Percentiles rank a stretch among this genome's conserved stretches.
phyloP scores from a whole-genome alignment of 139 green algal species.

The Chlorella sp. region DNA sequence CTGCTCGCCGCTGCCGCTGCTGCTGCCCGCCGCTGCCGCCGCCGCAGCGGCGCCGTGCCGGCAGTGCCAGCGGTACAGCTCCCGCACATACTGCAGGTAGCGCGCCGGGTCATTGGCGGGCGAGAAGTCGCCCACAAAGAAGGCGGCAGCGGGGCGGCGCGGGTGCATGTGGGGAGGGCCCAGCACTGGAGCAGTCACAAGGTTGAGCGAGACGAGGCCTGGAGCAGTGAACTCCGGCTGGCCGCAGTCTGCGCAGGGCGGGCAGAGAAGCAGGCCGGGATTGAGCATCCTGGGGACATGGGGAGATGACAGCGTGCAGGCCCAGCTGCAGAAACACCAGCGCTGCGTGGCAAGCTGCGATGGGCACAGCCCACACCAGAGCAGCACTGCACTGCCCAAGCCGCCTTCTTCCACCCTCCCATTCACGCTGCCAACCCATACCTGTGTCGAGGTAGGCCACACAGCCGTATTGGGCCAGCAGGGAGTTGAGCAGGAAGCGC shows the following conservation, averaged over 20 bases:
- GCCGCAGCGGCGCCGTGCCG: background rate
- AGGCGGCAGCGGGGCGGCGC: conserved; percentile 34
- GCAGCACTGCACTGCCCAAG: too few relatives aligned
- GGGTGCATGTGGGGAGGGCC: conserved; percentile 75
- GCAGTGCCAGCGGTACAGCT: conserved; percentile 67
- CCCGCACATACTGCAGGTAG: conserved; percentile 64
- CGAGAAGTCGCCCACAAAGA: conserved; percentile 78
- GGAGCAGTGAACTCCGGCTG: conserved; percentile 90
- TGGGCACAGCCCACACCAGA: too few relatives aligned
- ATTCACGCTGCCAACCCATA: too few relatives aligned
- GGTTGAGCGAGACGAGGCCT: conserved; percentile 76
- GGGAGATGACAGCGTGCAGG: too few relatives aligned
- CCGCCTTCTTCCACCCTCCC: too few relatives aligned
- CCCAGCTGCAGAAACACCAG: too few relatives aligned
- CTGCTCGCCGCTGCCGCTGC: too few relatives aligned
- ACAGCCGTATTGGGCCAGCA: conserved; percentile 43
- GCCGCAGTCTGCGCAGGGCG: conserved; percentile 70
- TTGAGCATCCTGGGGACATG: too few relatives aligned
- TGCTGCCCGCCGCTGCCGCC: background rate
- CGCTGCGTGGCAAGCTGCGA: too few relatives aligned
- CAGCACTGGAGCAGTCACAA: conserved; percentile 65
- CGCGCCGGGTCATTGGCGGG: conserved; percentile 70
- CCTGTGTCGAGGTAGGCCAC: conserved; percentile 84
- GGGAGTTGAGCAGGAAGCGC: conserved; percentile 59
- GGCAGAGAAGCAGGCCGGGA: background rate